Evolutionary conservation across 2,329 filamentous ascomycete genomes (phyloP).

Genomic region (Fusarium illudens): DNA sequence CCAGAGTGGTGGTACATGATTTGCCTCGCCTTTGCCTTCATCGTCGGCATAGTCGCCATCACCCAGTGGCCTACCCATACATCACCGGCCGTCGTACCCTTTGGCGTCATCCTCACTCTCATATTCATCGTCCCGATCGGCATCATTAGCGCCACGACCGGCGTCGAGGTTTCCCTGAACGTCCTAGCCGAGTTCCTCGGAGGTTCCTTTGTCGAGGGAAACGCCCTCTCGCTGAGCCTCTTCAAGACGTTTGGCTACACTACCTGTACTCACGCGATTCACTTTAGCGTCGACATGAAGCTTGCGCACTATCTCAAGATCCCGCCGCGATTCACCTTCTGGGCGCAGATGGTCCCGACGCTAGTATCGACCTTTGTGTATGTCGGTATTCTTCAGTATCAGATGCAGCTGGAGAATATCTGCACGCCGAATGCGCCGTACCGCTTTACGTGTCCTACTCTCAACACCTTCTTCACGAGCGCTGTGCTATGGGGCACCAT

Average conservation of each 20-base stretch:
- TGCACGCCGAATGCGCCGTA: slow-evolving; percentile 50
- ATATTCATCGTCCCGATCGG: slow-evolving; percentile 56
- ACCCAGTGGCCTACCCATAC: slow-evolving; percentile 55
- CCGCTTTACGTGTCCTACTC: slow-evolving; percentile 49
- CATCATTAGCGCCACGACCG: slow-evolving; percentile 55
- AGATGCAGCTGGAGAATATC: slow-evolving; percentile 48
- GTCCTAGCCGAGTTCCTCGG: slow-evolving; percentile 59
- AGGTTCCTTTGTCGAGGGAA: slow-evolving; percentile 53
- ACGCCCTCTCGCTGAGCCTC: slow-evolving; percentile 57
- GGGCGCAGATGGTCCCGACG: slow-evolving; percentile 47
- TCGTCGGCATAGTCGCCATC: slow-evolving; percentile 48
- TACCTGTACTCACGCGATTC: slow-evolving; percentile 47
- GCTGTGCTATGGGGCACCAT: slow-evolving; percentile 54
- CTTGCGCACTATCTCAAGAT: slow-evolving; percentile 58
- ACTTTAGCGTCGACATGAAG: slow-evolving; percentile 49
- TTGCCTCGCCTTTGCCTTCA: slow-evolving; percentile 43
- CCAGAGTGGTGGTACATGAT: slow-evolving; percentile 59
- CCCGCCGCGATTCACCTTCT: slow-evolving; percentile 48
- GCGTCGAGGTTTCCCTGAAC: slow-evolving; percentile 52
- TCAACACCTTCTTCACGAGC: slow-evolving; percentile 52
- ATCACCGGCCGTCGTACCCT: slow-evolving; percentile 52
- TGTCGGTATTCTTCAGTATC: slow-evolving; percentile 50
- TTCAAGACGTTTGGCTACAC: slow-evolving; percentile 55
- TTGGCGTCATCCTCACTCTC: slow-evolving; percentile 52
- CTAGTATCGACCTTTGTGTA: slow-evolving; percentile 47